Percentiles rank a stretch among this genome's conserved stretches.
Conservation (phyloP, 1,284 basidiomycete genomes). For the Grifola frondosa region DNA sequence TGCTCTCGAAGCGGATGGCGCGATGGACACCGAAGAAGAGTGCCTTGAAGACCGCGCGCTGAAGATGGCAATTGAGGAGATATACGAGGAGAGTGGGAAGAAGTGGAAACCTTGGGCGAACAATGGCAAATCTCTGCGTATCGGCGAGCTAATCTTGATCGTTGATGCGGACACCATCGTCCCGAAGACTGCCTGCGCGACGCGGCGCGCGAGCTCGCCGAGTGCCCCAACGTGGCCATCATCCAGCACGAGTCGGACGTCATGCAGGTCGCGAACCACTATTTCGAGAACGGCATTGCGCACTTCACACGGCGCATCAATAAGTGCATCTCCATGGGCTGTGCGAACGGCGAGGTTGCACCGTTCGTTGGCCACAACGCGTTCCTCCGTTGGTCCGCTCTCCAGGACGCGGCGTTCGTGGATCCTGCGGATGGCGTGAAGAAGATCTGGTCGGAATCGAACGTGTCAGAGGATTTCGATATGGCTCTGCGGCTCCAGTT, state of each 20-base stretch:
- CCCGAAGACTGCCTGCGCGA: slow-evolving; percentile 83
- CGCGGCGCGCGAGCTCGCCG: slow-evolving; percentile 76
- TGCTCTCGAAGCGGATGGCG: slow-evolving; percentile 38
- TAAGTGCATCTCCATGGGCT: slow-evolving; percentile 72
- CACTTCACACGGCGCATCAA: slow-evolving; percentile 84
- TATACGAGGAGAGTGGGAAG: slow-evolving; percentile 53
- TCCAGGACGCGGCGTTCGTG: slow-evolving; percentile 77
- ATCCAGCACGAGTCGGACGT: slow-evolving; percentile 85
- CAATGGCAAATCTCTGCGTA: slow-evolving; percentile 55
- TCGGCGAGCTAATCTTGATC: slow-evolving; percentile 68
- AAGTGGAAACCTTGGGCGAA: slow-evolving; percentile 64
- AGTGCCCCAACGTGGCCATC: slow-evolving; percentile 79
- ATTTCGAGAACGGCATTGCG: slow-evolving; percentile 84
- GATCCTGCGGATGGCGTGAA: slow-evolving; percentile 62
- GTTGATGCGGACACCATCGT: slow-evolving; percentile 86
- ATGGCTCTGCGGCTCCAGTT: slow-evolving; percentile 66
- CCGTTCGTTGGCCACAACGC: slow-evolving; percentile 90
- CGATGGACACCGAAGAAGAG: slow-evolving; percentile 36
- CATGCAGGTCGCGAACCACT: slow-evolving; percentile 84
- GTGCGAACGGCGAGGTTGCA: slow-evolving; percentile 78
- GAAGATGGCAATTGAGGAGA: slow-evolving; percentile 66
- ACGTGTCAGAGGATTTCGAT: slow-evolving; percentile 85
- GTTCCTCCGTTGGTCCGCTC: slow-evolving; percentile 81
- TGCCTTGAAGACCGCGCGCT: slow-evolving; percentile 63
- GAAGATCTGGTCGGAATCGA: slow-evolving; percentile 83